Conservation (phyloP, 257 asterid genomes). For the Solanum lycopersicoides region DNA sequence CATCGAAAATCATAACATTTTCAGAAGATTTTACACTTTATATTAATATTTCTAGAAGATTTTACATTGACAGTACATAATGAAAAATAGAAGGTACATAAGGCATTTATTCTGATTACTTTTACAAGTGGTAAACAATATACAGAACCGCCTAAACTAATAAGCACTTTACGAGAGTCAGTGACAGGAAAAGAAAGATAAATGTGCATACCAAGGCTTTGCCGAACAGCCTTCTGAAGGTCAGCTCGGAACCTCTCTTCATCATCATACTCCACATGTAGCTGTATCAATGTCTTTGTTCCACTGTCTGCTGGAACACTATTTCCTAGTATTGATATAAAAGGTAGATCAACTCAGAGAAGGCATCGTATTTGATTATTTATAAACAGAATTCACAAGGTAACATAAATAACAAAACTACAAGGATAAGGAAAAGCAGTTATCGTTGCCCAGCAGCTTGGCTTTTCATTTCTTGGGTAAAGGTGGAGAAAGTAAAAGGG, state of each 20-base stretch:
- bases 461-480: not conserved
- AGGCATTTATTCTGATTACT: not conserved
- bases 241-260: slow-evolving; percentile 96
- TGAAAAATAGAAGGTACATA: not conserved
- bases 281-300: slow-evolving; percentile 54
- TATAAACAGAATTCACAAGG: not conserved
- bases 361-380: not conserved
- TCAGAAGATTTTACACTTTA: not conserved
- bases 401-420: not conserved
- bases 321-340: slow-evolving; percentile 4
- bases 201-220: slow-evolving; percentile 66
- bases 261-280: slow-evolving; percentile 72
- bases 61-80: not conserved
- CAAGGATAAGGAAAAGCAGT: not conserved
- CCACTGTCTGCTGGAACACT: slow-evolving; percentile 32
- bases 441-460: not conserved
- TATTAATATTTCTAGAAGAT: not conserved
- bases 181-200: not conserved
- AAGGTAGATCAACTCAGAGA: not conserved
- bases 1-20: not conserved
- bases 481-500: not conserved
- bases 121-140: not conserved
- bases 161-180: not conserved
- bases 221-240: slow-evolving; percentile 76
- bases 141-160: not conserved